These are phyloP conservation scores for Penicillium decumbens DNA, from an alignment of 2,329 filamentous ascomycete species.

Conservation along the genomic window DNA sequence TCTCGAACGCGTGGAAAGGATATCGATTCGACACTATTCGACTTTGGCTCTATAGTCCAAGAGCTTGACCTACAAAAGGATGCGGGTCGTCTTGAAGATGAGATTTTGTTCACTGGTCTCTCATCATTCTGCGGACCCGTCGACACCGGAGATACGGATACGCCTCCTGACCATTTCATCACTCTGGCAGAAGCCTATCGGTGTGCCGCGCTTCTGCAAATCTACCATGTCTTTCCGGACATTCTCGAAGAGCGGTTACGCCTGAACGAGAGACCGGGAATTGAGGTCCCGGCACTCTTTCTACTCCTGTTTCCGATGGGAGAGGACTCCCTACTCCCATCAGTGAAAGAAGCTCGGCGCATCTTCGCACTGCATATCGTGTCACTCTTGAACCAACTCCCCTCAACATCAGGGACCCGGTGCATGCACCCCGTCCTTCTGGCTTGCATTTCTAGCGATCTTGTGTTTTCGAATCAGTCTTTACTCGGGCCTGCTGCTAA, in stretches of 20 bases:
- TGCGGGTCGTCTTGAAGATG: slow-evolving; percentile 19
- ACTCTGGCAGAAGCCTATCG: slow-evolving; percentile 22
- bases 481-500: slow-evolving; percentile 15
- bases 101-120: slow-evolving; percentile 18
- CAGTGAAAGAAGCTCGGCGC: slow-evolving; percentile 16
- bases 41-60: slow-evolving; percentile 17
- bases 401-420: slow-evolving; percentile 21
- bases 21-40: slow-evolving; percentile 13
- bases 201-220: slow-evolving; percentile 20
- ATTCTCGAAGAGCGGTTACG: slow-evolving; percentile 17
- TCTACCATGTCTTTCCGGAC: slow-evolving; percentile 22
- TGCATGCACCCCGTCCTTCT: slow-evolving; percentile 21
- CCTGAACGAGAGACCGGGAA: slow-evolving; percentile 6
- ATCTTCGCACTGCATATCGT: slow-evolving; percentile 20
- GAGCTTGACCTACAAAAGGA: slow-evolving; percentile 18
- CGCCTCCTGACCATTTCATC: slow-evolving; percentile 22
- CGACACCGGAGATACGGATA: slow-evolving; percentile 22
- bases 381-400: slow-evolving; percentile 20
- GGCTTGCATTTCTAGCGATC: slow-evolving; percentile 22
- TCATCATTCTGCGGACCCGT: slow-evolving; percentile 22
- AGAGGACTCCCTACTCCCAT: slow-evolving; percentile 3
- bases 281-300: slow-evolving; percentile 16
- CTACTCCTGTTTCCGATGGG: slow-evolving; percentile 10
- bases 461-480: slow-evolving; percentile 20
- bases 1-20: slow-evolving; percentile 10